Conservation (phyloP, 805 yeast species). For the Starmera pachycereana region DNA sequence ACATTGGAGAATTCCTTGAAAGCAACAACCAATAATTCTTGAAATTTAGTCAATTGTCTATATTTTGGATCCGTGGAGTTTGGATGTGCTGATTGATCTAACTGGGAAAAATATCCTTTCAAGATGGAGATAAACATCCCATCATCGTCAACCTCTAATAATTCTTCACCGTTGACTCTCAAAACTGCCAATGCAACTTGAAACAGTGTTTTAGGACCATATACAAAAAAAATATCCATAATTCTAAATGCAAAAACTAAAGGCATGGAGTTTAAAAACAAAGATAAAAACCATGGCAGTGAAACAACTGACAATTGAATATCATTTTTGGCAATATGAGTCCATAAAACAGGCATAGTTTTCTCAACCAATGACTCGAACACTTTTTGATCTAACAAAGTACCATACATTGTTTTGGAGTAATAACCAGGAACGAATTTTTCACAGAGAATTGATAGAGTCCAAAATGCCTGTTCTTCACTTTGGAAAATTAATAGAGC, state of each 20-base stretch:
- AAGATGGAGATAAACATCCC: conserved; percentile 82
- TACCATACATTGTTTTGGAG: conserved; percentile 96
- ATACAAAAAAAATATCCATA: conserved; percentile 79
- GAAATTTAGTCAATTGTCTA: conserved; percentile 71
- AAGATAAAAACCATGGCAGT: conserved; percentile 90
- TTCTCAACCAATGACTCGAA: conserved; percentile 84
- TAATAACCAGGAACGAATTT: conserved; percentile 89
- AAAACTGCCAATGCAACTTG: conserved; percentile 92
- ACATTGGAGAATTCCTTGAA: conserved; percentile 82
- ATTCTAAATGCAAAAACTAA: conserved; percentile 86
- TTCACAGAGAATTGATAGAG: conserved; percentile 71
- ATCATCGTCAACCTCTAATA: conserved; percentile 77
- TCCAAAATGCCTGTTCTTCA: conserved; percentile 98
- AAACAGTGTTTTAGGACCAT: conserved; percentile 82
- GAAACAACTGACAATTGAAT: conserved; percentile 91
- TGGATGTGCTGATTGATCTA: conserved; percentile 76
- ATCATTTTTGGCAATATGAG: conserved; percentile 66
- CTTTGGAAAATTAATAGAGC: conserved; percentile 75
- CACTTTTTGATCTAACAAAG: conserved; percentile 85
- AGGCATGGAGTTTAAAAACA: conserved; percentile 90
- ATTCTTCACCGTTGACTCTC: conserved; percentile 76
- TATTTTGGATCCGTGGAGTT: conserved; percentile 52
- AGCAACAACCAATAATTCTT: conserved; percentile 82
- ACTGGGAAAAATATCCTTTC: conserved; percentile 67
- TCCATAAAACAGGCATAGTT: conserved; percentile 83